Evolutionary conservation across 306 rosid genomes (phyloP).

Genomic region (Ormosia emarginata): DNA sequence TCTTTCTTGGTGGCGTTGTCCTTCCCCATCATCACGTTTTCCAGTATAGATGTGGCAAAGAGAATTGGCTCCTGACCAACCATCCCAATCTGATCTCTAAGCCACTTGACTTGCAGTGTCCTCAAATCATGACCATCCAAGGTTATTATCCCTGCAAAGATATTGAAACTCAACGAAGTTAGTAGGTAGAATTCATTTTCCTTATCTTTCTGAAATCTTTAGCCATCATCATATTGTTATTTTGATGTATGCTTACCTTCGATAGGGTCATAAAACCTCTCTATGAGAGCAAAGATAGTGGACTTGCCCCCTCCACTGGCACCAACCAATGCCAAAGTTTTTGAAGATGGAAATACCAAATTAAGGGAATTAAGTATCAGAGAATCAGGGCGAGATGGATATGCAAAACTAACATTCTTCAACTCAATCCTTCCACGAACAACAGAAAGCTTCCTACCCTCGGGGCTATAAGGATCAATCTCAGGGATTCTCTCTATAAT

Average conservation of each 20-base stretch:
- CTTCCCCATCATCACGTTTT: conserved; percentile 92
- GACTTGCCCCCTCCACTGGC: conserved; percentile 96
- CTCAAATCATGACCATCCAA: conserved; percentile 80
- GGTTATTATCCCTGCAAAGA: conserved; percentile 57
- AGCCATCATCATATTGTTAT: not conserved
- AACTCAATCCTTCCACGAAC: conserved; percentile 77
- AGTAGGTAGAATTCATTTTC: not conserved
- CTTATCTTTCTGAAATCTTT: not conserved
- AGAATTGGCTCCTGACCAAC: conserved; percentile 90
- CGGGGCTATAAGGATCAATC: conserved; percentile 72
- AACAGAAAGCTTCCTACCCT: conserved; percentile 45
- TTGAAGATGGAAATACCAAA: conserved; percentile 67
- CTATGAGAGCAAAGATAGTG: conserved; percentile 81
- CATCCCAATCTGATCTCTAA: conserved; percentile 86
- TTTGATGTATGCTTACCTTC: conserved; percentile 42
- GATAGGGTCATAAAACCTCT: conserved; percentile 80
- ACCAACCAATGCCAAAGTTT: conserved; percentile 77
- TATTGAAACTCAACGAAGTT: conserved; percentile 15
- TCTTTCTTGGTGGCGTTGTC: conserved; percentile 74
- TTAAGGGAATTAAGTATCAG: conserved; percentile 54
- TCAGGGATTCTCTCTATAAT: conserved; percentile 77
- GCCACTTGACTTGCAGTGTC: conserved; percentile 77
- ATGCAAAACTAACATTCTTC: conserved; percentile 59
- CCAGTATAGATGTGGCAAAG: conserved; percentile 71
- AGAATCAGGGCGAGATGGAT: conserved; percentile 75